These are phyloP conservation scores for Euphorbia peplus DNA, from an alignment of 345 rosid species.

Conservation along the genomic window DNA sequence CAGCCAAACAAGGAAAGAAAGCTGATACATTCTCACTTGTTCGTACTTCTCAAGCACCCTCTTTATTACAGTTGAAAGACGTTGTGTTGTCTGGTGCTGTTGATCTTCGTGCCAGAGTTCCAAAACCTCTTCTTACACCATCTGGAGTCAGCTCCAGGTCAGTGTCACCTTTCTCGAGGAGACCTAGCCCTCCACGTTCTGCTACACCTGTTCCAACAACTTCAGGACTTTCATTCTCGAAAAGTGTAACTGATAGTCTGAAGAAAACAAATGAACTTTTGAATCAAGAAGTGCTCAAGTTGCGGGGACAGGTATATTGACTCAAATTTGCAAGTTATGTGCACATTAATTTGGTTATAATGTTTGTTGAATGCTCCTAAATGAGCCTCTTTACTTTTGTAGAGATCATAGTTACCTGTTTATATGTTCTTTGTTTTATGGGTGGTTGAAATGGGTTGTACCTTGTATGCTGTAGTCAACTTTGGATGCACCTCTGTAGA, in stretches of 20 bases:
- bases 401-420: background rate
- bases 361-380: background rate
- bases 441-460: background rate
- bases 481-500: background rate
- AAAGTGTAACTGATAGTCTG: slow-evolving; percentile 74
- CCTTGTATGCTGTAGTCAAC: background rate
- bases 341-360: background rate
- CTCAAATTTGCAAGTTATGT: background rate
- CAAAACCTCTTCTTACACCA: slow-evolving; percentile 62
- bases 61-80: slow-evolving; percentile 78
- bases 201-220: slow-evolving; percentile 88
- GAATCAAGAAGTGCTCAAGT: slow-evolving; percentile 80
- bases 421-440: background rate
- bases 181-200: slow-evolving; percentile 92
- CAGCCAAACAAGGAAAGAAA: slow-evolving; percentile 86
- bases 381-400: background rate
- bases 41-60: slow-evolving; percentile 68
- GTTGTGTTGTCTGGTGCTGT: slow-evolving; percentile 58
- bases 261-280: slow-evolving; percentile 91
- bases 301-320: slow-evolving; percentile 79
- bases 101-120: slow-evolving; percentile 60
- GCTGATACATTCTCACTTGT: slow-evolving; percentile 72
- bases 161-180: slow-evolving; percentile 93
- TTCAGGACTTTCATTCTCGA: slow-evolving; percentile 74
- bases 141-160: slow-evolving; percentile 91